These are phyloP conservation scores for Russula foetens DNA, from an alignment of 768 basidiomycete species.

Conservation along the genomic window DNA sequence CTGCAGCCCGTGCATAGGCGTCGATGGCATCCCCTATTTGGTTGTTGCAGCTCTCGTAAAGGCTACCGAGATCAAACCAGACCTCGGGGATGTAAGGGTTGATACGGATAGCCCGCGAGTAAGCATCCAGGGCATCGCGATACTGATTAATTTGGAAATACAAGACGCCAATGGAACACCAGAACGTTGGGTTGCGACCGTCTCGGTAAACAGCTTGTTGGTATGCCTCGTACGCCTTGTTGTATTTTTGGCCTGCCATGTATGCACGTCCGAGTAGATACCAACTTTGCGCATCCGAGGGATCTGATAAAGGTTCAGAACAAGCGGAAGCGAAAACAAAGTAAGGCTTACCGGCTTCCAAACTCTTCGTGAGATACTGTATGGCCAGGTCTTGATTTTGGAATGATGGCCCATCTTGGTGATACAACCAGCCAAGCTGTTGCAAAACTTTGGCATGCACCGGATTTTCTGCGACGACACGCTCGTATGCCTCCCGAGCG, in stretches of 20 bases:
- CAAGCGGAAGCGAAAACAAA: not conserved
- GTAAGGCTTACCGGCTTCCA: constrained; percentile 80
- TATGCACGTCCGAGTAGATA: constrained; percentile 97
- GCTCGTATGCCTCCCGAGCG: constrained; percentile 94
- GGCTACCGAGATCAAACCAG: constrained; percentile 94
- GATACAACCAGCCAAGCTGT: constrained; percentile 96
- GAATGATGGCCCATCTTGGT: constrained; percentile 91
- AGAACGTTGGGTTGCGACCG: constrained; percentile 97
- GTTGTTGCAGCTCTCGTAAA: constrained; percentile 98
- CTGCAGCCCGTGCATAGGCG: constrained; percentile 90
- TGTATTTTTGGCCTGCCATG: constrained; percentile 98
- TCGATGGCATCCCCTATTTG: constrained; percentile 98
- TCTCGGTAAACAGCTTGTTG: constrained; percentile 99
- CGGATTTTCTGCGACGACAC: constrained; percentile 88
- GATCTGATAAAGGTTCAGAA: constrained; percentile 44
- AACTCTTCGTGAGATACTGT: constrained; percentile 85
- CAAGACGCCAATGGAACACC: constrained; percentile 98
- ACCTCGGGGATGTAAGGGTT: constrained; percentile 95
- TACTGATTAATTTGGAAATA: constrained; percentile 99
- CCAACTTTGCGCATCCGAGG: constrained; percentile 96
- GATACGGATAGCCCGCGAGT: constrained; percentile 96
- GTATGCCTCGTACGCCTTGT: constrained; percentile 99
- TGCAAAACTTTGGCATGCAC: constrained; percentile 95
- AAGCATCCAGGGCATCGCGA: constrained; percentile 96
- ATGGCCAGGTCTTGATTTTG: constrained; percentile 95